Base-by-base conservation (phyloP, 2,329 filamentous ascomycete genomes). In the Verticillium isaacii region DNA sequence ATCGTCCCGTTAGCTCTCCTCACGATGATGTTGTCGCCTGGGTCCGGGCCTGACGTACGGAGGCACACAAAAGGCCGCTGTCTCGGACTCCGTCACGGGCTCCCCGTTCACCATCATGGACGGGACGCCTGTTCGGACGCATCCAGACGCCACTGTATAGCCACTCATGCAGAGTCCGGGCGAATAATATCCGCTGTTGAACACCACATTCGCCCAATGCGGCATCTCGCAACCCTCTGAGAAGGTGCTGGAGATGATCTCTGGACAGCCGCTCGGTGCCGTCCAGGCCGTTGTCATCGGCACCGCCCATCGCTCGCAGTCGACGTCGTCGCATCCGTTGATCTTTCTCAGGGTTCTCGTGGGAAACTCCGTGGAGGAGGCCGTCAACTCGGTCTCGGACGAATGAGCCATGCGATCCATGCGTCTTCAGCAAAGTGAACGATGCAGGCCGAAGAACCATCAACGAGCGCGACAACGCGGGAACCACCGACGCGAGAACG, bases 101-200 rank as follows among this genome's bases (percentile, higher is more conserved):
- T 58, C 56, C 15, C 36, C 11, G 14, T 58, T 58, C 17, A 58
- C 36, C 8, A 5, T 37, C 56, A 25, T 25, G 11, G 19, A 23
- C 7, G 56, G 34, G 19, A 32, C 8, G 1, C 37, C 37, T 19
- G 17, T n/a, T 17, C 37, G 37, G 37, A 41, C 14, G 37, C 37
- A 41, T 5, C 37, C 37, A 7, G 34, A 57, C 15, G n/a, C 56
- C 17, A 58, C 36, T 11, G 56, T 58, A 11, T 58, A 58, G 4
- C 36, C 56, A 11, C n/a, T 29, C 12, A 37, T 36, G 29, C 56
- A 58, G 34, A 58, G 29, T 2, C 56, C 34, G 8, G 56, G 56
- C 17, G 56, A 58, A 32, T 58, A 58, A 36, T 58, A 41, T 12
- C 56, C 56, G 36, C 41, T n/a, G 29, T 58, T 58, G n/a, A 41